These are phyloP conservation scores for Mycena amicta DNA, from an alignment of 768 basidiomycete species.

Conservation along the genomic window DNA sequence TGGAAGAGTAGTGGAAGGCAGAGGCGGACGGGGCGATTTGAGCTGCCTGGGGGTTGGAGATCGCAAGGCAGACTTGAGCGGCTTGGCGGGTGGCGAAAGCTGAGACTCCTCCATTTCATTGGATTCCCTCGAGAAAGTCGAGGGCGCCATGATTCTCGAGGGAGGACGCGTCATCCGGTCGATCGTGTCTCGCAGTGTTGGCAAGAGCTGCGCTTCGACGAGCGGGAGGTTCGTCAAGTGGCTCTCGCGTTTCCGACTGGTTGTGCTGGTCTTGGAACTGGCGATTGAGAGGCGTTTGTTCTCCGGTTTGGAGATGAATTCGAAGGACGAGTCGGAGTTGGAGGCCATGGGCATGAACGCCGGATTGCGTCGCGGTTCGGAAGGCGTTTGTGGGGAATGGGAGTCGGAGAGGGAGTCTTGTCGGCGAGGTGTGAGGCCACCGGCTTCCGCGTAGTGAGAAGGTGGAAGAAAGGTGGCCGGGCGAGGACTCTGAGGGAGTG, in stretches of 20 bases:
- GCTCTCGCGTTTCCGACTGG: slow-evolving; percentile 36
- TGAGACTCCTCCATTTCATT: slow-evolving; percentile 2
- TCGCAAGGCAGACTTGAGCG: slow-evolving; percentile 42
- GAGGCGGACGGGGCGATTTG: slow-evolving; percentile 17
- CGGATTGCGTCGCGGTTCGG: slow-evolving; percentile 19
- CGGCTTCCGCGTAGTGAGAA: slow-evolving; percentile 58
- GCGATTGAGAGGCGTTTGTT: slow-evolving; percentile 15
- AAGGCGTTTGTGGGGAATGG: slow-evolving; percentile 6
- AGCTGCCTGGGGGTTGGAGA: slow-evolving; percentile 35
- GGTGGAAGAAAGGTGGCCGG: slow-evolving; percentile 53
- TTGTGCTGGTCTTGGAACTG: slow-evolving; percentile 5
- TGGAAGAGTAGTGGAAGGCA: slow-evolving; percentile 2
- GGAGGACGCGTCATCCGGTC: slow-evolving; percentile 71
- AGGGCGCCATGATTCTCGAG: slow-evolving; percentile 23
- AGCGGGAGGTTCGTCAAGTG: slow-evolving; percentile 56
- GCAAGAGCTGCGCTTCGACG: slow-evolving; percentile 66
- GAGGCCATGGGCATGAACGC: slow-evolving; percentile 22
- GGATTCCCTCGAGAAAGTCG: slow-evolving; percentile 17
- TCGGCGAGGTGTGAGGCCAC: slow-evolving; percentile 33
- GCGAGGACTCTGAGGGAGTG: slow-evolving; percentile 35
- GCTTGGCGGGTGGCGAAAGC: slow-evolving; percentile 26
- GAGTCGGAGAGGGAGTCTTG: slow-evolving; percentile 17
- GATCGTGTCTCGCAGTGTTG: slow-evolving; percentile 72
- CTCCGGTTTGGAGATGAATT: slow-evolving; percentile 24
- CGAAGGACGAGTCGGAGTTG: slow-evolving; percentile 34